Evolutionary conservation across 2,329 filamentous ascomycete genomes (phyloP), one percentile per base, ranked within the genome.

Genomic region (Xylaria sp.): DNA sequence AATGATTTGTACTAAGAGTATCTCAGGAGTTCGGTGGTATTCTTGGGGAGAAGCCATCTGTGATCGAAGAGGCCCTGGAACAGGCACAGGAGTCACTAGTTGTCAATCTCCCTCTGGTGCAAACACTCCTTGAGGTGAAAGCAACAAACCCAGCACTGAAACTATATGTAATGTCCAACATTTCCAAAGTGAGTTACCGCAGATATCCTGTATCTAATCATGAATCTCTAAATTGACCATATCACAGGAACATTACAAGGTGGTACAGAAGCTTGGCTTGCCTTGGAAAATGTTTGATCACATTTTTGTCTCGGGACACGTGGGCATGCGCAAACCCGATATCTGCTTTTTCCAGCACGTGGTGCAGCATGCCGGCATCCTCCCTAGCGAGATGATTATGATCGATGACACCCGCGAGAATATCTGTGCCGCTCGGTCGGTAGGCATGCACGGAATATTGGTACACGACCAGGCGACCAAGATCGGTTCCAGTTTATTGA

Each of bases 81-180:
- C 28, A 62, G 31, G 57, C 51, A 18, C 57, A 66, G 28, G 10
- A 31, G 7, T 66, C 57, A 13, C 31, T 66, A n/a, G 4, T n/a
- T 20, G 31, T 66, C 13, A 66, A 66, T 13, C 0, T 12, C 20
- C 20, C 39, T 7, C 33, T 75, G 7, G 55, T 68, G 1, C 65
- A 66, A 25, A 63, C 61, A 36, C 59, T 72, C 9, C 41, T 57
- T 3, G 73, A 72, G 12, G 20, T 74, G 1, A 68, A 58, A 33
- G 13, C 43, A 7, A 66, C 52, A 10, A 58, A 55, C 23, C 66
- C 64, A 1, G 61, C 67, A 15, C 61, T 75, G 1, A 56, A 75
- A n/a, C 15, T 74, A 23, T 72, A 72, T 41, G 36, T 75, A 43
- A 74, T 75, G 74, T 74, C 73, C n/a, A 75, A 75, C 43, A 75